A percentile compares a stretch with the other conserved stretches of the same genome.
phyloP scores from a whole-genome alignment of 805 yeast genomes.

The Wickerhamiella vanderwaltii region DNA sequence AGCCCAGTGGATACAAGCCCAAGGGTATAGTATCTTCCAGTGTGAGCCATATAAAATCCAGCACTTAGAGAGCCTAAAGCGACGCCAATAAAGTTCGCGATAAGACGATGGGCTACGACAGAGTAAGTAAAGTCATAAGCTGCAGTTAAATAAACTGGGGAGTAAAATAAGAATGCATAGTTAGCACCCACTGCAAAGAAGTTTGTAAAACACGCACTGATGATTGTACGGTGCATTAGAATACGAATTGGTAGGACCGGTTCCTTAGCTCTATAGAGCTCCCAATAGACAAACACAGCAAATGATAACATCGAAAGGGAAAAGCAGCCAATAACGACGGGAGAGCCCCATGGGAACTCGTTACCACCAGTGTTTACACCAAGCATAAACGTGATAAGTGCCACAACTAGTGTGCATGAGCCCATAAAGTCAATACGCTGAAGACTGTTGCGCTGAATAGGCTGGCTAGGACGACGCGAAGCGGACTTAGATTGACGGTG shows the following conservation, averaged over 20 bases:
- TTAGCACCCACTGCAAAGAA: slow-evolving; percentile 61
- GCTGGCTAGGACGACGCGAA: slow-evolving; percentile 24
- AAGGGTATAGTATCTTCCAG: slow-evolving; percentile 51
- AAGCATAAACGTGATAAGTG: slow-evolving; percentile 47
- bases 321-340: slow-evolving; percentile 32
- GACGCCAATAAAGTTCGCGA: slow-evolving; percentile 51
- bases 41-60: slow-evolving; percentile 53
- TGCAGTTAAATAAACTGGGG: slow-evolving; percentile 66
- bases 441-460: slow-evolving; percentile 36
- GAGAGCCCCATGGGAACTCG: slow-evolving; percentile 35
- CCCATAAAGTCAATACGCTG: slow-evolving; percentile 60
- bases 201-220: slow-evolving; percentile 53
- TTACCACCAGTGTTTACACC: slow-evolving; percentile 59
- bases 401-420: slow-evolving; percentile 42
- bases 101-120: slow-evolving; percentile 53
- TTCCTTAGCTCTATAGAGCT: slow-evolving; percentile 40
- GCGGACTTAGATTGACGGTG: slow-evolving; percentile 10
- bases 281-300: slow-evolving; percentile 40
- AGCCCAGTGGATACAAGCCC: slow-evolving; percentile 38
- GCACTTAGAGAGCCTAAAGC: slow-evolving; percentile 55
- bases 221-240: slow-evolving; percentile 45
- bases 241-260: slow-evolving; percentile 57
- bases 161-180: slow-evolving; percentile 51
- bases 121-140: slow-evolving; percentile 53
- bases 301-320: slow-evolving; percentile 27